Evolutionary conservation across 805 yeast genomes (phyloP).

Genomic region (Yamadazyma sp.): DNA sequence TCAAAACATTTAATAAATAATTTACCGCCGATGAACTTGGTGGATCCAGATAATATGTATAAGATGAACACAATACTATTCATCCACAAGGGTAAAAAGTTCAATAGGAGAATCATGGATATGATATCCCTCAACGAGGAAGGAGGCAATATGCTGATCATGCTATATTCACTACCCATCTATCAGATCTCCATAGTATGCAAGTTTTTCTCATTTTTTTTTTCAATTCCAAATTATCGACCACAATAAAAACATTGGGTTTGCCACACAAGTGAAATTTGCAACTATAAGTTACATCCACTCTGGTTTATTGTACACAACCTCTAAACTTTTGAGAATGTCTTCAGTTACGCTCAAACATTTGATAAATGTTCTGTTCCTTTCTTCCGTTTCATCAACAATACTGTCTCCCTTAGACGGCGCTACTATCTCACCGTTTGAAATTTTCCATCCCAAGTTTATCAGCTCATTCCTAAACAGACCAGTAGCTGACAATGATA

Average conservation of each 20-base stretch:
- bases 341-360: slow-evolving; percentile 35
- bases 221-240: slow-evolving; percentile 2
- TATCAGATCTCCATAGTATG: slow-evolving; percentile 6
- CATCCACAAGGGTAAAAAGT: slow-evolving; percentile 23
- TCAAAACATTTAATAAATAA: slow-evolving; percentile 20
- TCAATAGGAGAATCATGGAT: slow-evolving; percentile 30
- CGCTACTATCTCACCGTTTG: slow-evolving; percentile 26
- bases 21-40: slow-evolving; percentile 29
- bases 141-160: slow-evolving; percentile 20
- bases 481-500: slow-evolving; percentile 5
- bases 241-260: slow-evolving; percentile 1
- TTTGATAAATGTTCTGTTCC: slow-evolving; percentile 19
- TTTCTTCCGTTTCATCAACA: slow-evolving; percentile 19
- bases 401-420: slow-evolving; percentile 20
- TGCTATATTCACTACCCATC: slow-evolving; percentile 8
- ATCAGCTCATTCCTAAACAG: slow-evolving; percentile 12
- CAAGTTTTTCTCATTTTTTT: slow-evolving; percentile 5
- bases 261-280: slow-evolving; percentile 4
- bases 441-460: slow-evolving; percentile 24
- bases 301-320: slow-evolving; percentile 4
- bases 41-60: slow-evolving; percentile 29
- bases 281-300: slow-evolving; percentile 1
- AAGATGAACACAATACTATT: slow-evolving; percentile 18
- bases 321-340: slow-evolving; percentile 16
- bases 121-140: slow-evolving; percentile 32